Percentiles rank a stretch among this genome's conserved stretches.
These are phyloP conservation scores for Telfairia occidentalis DNA, from an alignment of 331 rosid genomes.

Conservation along the genomic window DNA sequence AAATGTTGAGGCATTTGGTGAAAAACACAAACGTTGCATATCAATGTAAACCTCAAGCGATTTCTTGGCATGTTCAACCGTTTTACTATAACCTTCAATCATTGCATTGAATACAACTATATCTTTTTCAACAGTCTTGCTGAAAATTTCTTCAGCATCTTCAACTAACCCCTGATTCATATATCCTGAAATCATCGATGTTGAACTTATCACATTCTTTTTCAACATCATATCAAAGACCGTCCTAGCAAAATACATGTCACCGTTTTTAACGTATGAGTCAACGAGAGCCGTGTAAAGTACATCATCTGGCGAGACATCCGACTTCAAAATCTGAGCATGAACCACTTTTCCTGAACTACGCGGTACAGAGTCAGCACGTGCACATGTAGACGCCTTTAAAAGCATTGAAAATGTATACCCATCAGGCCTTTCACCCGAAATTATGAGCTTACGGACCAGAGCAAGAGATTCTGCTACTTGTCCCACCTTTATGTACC, in stretches of 20 bases:
- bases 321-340: slow-evolving; percentile 49
- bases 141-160: slow-evolving; percentile 61
- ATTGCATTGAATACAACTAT: slow-evolving; percentile 77
- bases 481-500: slow-evolving; percentile 45
- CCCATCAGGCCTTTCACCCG: slow-evolving; percentile 59
- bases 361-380: slow-evolving; percentile 13
- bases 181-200: slow-evolving; percentile 79
- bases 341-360: slow-evolving; percentile 59
- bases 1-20: slow-evolving; percentile 75
- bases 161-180: slow-evolving; percentile 48
- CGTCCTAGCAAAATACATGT: slow-evolving; percentile 44
- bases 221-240: slow-evolving; percentile 62
- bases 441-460: slow-evolving; percentile 35
- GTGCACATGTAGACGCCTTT: slow-evolving; percentile 49
- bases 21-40: slow-evolving; percentile 55
- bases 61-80: slow-evolving; percentile 37
- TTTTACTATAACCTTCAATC: slow-evolving; percentile 89
- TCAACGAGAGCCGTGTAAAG: slow-evolving; percentile 65
- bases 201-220: slow-evolving; percentile 57
- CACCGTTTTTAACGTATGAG: slow-evolving; percentile 56
- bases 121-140: slow-evolving; percentile 49
- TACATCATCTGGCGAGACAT: slow-evolving; percentile 53
- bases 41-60: slow-evolving; percentile 61
- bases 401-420: slow-evolving; percentile 69
- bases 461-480: slow-evolving; percentile 41